phyloP scores from a whole-genome alignment of 768 basidiomycete species.

The Tephrocybe rancida region DNA sequence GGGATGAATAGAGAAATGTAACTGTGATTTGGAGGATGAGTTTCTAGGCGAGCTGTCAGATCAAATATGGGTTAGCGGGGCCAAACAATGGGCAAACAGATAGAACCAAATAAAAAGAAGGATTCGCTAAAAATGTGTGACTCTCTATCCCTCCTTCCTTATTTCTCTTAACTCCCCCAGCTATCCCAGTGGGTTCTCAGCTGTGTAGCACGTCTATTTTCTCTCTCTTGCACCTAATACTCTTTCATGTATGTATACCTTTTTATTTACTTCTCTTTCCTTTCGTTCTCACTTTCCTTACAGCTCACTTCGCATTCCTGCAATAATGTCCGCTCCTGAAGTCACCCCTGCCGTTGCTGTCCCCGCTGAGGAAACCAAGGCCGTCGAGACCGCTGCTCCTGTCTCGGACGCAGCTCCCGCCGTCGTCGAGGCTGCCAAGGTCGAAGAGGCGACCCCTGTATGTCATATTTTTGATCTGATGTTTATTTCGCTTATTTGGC shows the following conservation, averaged over 20 bases:
- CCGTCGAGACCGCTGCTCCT: conserved; percentile 41
- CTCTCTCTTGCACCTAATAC: conserved; percentile 61
- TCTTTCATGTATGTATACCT: conserved; percentile 44
- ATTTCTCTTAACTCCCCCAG: conserved; percentile 44
- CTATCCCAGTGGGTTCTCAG: conserved; percentile 46
- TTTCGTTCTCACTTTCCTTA: conserved; percentile 15
- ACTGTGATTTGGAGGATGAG: background rate
- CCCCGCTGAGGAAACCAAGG: conserved; percentile 57
- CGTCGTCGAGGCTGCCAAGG: conserved; percentile 56
- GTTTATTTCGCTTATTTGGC: background rate
- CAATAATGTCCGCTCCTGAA: conserved; percentile 86
- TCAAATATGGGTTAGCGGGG: conserved; percentile 34
- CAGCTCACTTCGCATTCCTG: conserved; percentile 60
- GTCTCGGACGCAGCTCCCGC: conserved; percentile 46
- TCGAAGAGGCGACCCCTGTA: conserved; percentile 29
- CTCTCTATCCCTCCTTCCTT: conserved; percentile 59
- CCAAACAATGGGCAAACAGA: conserved; percentile 48
- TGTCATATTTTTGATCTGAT: background rate
- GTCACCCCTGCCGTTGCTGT: conserved; percentile 44
- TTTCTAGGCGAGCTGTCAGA: conserved; percentile 28
- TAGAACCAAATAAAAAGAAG: conserved; percentile 48
- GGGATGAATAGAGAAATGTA: background rate
- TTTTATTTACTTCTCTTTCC: conserved; percentile 13
- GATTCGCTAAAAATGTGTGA: conserved; percentile 34
- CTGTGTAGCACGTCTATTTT: conserved; percentile 60